Percentiles rank a stretch among this genome's conserved stretches.
phyloP scores from a whole-genome alignment of 1,139 yeast species.

The Lodderomyces jiufengensis region DNA sequence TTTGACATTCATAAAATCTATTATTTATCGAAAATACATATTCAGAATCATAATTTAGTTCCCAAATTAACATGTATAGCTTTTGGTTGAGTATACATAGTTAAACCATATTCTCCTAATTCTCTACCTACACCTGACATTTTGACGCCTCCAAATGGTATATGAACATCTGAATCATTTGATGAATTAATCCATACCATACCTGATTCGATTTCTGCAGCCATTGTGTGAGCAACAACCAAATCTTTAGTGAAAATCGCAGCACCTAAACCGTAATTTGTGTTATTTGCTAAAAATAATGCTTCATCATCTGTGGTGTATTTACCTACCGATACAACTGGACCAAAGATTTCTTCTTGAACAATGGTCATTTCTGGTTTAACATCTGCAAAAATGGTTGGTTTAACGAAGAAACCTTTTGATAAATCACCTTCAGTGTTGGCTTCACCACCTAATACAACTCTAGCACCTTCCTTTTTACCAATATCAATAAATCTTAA shows the following conservation, averaged over 20 bases:
- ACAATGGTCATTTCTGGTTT: conserved; percentile 51
- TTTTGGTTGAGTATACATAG: conserved; percentile 74
- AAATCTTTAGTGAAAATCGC: conserved; percentile 70
- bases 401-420: conserved; percentile 50
- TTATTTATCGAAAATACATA: no score
- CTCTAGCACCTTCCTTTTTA: conserved; percentile 53
- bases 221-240: conserved; percentile 42
- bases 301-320: conserved; percentile 54
- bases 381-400: conserved; percentile 55
- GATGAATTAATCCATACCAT: conserved; percentile 64
- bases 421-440: conserved; percentile 33
- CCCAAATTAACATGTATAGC: conserved; percentile 71
- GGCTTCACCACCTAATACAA: conserved; percentile 45
- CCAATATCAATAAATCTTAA: conserved; percentile 49
- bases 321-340: conserved; percentile 53
- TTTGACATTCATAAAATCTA: no score
- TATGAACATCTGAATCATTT: conserved; percentile 69
- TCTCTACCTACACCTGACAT: conserved; percentile 87
- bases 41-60: conserved; percentile 20
- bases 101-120: conserved; percentile 78
- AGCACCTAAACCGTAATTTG: conserved; percentile 61
- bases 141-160: conserved; percentile 81
- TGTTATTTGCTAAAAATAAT: conserved; percentile 45
- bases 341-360: conserved; percentile 59
- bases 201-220: conserved; percentile 47